Percentiles rank a stretch among this genome's conserved stretches.
Evolutionary conservation across 192 early-diverging fungal genomes (phyloP).

Genomic region (Coemansia sp.): DNA sequence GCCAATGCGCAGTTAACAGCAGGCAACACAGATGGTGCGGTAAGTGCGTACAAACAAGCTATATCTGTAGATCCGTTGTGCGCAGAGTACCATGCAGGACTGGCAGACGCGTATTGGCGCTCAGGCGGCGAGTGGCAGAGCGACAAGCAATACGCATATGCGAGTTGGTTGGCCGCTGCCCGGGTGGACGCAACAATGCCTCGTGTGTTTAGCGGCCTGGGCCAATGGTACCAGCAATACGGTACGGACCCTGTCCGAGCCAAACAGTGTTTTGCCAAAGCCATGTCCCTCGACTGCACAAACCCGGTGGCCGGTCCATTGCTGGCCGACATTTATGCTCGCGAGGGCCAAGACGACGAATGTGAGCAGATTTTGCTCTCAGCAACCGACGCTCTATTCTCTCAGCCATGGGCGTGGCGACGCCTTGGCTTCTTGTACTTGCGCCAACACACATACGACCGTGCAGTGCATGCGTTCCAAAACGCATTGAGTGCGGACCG

Average conservation of each 20-base stretch:
- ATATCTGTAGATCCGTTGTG: conserved; percentile 52
- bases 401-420: conserved; percentile 76
- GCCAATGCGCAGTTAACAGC: conserved; percentile 63
- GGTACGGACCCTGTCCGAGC: conserved; percentile 70
- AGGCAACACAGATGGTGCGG: conserved; percentile 58
- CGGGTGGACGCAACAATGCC: conserved; percentile 65
- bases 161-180: conserved; percentile 68
- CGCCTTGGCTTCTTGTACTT: conserved; percentile 73
- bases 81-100: conserved; percentile 61
- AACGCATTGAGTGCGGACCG: conserved; percentile 73
- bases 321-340: conserved; percentile 66
- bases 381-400: conserved; percentile 35
- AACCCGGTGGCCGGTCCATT: conserved; percentile 67
- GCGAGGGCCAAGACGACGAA: conserved; percentile 45
- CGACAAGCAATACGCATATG: conserved; percentile 66
- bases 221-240: conserved; percentile 73
- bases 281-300: conserved; percentile 65
- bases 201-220: conserved; percentile 75
- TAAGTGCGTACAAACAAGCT: conserved; percentile 56
- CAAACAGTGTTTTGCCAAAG: conserved; percentile 78
- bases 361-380: conserved; percentile 28
- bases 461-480: conserved; percentile 75
- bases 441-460: conserved; percentile 49
- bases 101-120: conserved; percentile 77
- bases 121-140: conserved; percentile 63